Evolutionary conservation across 1,284 basidiomycete genomes (phyloP).

Genomic region (Singerocomus inundabilis): DNA sequence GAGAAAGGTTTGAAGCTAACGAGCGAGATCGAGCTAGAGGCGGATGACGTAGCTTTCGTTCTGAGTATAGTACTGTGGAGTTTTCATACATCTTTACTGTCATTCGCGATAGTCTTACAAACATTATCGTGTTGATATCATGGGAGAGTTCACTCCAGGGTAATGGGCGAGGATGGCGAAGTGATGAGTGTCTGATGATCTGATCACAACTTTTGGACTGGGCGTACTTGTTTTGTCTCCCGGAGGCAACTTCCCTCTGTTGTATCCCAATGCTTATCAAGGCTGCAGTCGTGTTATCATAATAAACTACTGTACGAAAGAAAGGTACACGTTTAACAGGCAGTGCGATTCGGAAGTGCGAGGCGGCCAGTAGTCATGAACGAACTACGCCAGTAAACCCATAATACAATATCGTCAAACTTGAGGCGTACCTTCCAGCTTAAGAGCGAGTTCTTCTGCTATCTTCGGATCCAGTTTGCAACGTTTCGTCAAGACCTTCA

Average conservation of each 20-base stretch:
- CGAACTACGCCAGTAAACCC: neutral
- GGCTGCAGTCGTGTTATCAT: neutral
- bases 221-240: neutral
- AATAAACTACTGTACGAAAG: slow-evolving; percentile 1
- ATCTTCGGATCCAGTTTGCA: slow-evolving; percentile 22
- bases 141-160: too few species aligned
- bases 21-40: too few species aligned
- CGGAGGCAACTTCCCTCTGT: neutral
- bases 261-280: neutral
- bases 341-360: neutral
- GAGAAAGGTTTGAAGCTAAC: too few species aligned
- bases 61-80: too few species aligned
- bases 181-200: too few species aligned
- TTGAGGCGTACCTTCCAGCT: slow-evolving; percentile 10
- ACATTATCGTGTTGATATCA: too few species aligned
- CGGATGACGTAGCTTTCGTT: too few species aligned
- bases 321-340: slow-evolving; percentile 9
- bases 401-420: neutral
- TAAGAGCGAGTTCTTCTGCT: slow-evolving; percentile 22
- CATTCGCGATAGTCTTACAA: too few species aligned
- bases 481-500: slow-evolving; percentile 29
- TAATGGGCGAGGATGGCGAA: too few species aligned
- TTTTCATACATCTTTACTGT: too few species aligned
- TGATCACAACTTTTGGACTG: neutral
- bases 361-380: neutral